phyloP scores from a whole-genome alignment of 2,329 filamentous ascomycete genomes.

The Talaromyces marneffei region DNA sequence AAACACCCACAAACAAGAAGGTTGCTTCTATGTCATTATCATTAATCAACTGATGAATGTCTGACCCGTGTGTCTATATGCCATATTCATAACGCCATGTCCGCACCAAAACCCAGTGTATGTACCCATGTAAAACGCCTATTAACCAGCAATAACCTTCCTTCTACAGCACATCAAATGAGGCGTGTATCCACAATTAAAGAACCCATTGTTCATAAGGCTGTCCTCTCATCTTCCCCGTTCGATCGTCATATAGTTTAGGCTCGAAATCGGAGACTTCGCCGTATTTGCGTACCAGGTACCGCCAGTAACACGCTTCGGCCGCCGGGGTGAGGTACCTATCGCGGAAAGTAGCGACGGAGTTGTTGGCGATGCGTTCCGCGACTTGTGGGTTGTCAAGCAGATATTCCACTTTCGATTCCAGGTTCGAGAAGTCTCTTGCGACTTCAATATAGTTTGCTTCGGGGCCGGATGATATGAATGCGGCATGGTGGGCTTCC shows the following conservation, averaged over 20 bases:
- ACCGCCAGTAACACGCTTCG: conserved; percentile 52
- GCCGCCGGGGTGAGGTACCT: conserved; percentile 51
- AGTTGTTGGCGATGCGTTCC: conserved; percentile 48
- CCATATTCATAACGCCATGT: neutral
- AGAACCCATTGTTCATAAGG: conserved; percentile 41
- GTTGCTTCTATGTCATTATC: neutral
- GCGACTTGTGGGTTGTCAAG: conserved; percentile 40
- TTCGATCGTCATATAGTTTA: conserved; percentile 30
- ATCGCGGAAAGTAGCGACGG: conserved; percentile 45
- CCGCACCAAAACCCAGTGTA: neutral
- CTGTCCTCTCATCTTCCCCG: conserved; percentile 28
- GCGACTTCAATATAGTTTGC: conserved; percentile 48
- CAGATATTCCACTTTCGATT: conserved; percentile 39
- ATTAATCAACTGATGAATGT: neutral
- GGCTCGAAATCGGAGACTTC: conserved; percentile 39
- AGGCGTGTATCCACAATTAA: conserved; percentile 14
- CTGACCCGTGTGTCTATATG: neutral
- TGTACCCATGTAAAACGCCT: neutral
- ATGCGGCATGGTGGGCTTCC: conserved; percentile 45
- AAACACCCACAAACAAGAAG: neutral
- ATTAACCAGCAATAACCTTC: neutral
- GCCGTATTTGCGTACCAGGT: conserved; percentile 38
- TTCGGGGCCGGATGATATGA: conserved; percentile 41
- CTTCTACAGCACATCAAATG: neutral
- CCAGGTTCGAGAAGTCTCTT: conserved; percentile 53